Evolutionary conservation across 441 rosid species (phyloP), one percentile per base, ranked within the genome.

Genomic region (Melastoma candidum): DNA sequence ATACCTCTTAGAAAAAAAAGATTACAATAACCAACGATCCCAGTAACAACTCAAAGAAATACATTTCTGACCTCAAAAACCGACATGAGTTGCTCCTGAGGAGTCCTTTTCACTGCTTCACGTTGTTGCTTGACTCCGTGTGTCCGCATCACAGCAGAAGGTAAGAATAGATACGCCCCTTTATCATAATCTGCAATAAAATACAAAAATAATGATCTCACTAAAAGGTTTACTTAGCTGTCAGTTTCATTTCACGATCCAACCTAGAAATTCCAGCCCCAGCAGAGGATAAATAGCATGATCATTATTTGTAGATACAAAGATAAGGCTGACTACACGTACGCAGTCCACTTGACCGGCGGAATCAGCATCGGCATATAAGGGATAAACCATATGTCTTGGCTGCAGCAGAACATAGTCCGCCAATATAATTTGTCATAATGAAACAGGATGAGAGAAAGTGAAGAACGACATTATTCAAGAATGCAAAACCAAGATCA

Each of bases 311-410:
- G 47, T 53, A n/a, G 6, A 29, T 10, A 4, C 1, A 44, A 24
- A n/a, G 47, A 26, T 29, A 43, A 5, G 26, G 29, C 17, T 24
- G 36, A 45, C 12, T 1, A 22, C 14, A 60, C 77, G 54, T 90
- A 90, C 97, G 95, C 86, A 79, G 76, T 81, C 95, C 97, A 90
- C 71, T 76, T 90, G 71, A 71, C 84, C 48, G 97, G 97, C 59
- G 97, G 97, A 59, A 90, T 78, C 69, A 90, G 68, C 97, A 90
- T 90, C 24, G 97, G 97, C 62, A 87, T 77, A 60, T 84, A 90
- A 41, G 92, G 95, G 69, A 85, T 79, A 69, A 69, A 17, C 17
- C 87, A 84, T 78, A 72, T 87, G 96, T 77, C 74, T 85, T 63
- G 84, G 96, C 95, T 90, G 84, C 86, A 84, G 29, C 46, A 24